These are phyloP conservation scores for Exophiala lecanii-corni DNA, from an alignment of 2,329 filamentous ascomycete genomes.

Conservation along the genomic window DNA sequence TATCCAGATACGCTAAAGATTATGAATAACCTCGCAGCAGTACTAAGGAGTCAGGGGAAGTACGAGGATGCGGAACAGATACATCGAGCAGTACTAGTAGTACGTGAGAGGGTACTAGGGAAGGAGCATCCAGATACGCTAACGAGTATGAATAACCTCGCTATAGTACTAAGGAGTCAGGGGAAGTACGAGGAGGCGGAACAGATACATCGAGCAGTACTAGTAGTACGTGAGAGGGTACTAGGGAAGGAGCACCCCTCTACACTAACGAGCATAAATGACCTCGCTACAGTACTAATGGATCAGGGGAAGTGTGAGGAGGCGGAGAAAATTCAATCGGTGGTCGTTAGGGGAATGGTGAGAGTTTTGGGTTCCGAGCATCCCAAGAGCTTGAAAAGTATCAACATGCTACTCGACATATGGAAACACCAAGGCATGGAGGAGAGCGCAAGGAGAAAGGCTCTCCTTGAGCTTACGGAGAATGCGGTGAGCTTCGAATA, in stretches of 20 bases:
- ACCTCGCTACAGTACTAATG: conserved; percentile 10
- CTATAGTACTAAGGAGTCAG: conserved; percentile 5
- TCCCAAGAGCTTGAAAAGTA: background rate
- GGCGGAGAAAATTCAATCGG: conserved; percentile 9
- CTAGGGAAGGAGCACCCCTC: conserved; percentile 26
- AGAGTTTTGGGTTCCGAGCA: background rate
- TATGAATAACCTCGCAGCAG: conserved; percentile 20
- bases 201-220: conserved; percentile 4
- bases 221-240: conserved; percentile 17
- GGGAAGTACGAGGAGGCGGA: conserved; percentile 22
- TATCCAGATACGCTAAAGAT: conserved; percentile 22
- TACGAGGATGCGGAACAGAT: conserved; percentile 20
- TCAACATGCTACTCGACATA: background rate
- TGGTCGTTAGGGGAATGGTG: conserved; percentile 1
- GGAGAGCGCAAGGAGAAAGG: background rate
- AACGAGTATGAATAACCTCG: conserved; percentile 21
- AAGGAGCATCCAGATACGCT: conserved; percentile 23
- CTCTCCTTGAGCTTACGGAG: background rate
- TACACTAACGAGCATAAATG: conserved; percentile 25
- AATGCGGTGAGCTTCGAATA: background rate
- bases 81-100: conserved; percentile 5
- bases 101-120: conserved; percentile 10
- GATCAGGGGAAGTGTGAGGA: conserved; percentile 21
- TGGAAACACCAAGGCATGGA: conserved; percentile 1
- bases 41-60: conserved; percentile 13